Evolutionary conservation across 768 basidiomycete genomes (phyloP).

Genomic region (Suillus cothurnatus): DNA sequence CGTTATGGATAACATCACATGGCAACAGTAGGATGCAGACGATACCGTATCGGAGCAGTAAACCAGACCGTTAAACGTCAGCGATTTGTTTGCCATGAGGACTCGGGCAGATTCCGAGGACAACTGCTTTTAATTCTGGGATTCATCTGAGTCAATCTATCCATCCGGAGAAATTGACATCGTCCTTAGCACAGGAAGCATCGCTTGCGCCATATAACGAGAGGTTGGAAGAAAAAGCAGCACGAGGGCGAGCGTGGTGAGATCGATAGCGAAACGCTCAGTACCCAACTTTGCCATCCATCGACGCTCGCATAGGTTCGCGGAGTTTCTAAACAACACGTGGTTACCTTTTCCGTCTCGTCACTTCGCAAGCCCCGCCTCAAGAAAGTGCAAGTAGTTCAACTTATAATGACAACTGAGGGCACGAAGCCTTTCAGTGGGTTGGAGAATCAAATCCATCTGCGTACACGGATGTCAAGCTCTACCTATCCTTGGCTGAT

Average conservation of each 20-base stretch:
- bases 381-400: neutral
- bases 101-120: neutral
- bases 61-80: neutral
- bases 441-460: neutral
- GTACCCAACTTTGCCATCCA: neutral
- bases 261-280: conserved; percentile 1
- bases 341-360: neutral
- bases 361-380: neutral
- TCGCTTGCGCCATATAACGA: conserved; percentile 3
- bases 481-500: neutral
- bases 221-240: neutral
- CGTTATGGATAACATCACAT: neutral
- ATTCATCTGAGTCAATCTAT: neutral
- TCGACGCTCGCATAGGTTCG: neutral
- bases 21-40: neutral
- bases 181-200: conserved; percentile 2
- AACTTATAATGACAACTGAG: neutral
- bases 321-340: conserved; percentile 4
- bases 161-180: neutral
- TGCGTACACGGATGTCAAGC: neutral
- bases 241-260: neutral
- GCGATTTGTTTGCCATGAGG: neutral
- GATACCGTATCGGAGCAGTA: conserved; percentile 1
- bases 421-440: neutral
- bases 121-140: neutral